A percentile compares a stretch with the other conserved stretches of the same genome.
phyloP scores from a whole-genome alignment of 2,329 filamentous ascomycete species.

The Ciborinia camelliae region DNA sequence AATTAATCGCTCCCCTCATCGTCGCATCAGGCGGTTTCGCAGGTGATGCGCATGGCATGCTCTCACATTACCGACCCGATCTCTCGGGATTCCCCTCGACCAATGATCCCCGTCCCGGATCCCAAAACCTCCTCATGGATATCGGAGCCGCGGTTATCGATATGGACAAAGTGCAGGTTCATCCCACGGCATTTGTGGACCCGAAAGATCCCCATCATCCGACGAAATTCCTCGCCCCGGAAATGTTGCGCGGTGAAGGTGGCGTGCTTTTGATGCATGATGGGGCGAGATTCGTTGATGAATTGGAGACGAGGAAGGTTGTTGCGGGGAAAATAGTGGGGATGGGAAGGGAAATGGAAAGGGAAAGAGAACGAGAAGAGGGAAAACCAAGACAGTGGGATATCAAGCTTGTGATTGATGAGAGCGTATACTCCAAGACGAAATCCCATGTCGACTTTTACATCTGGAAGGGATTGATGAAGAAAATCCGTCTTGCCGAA shows the following conservation, averaged over 20 bases:
- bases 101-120: conserved; percentile 56
- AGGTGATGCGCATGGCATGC: conserved; percentile 55
- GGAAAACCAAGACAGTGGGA: conserved; percentile 52
- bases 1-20: conserved; percentile 52
- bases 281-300: conserved; percentile 58
- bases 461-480: conserved; percentile 57
- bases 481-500: conserved; percentile 52
- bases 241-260: conserved; percentile 60
- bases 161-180: conserved; percentile 56
- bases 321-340: conserved; percentile 53
- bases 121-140: conserved; percentile 45
- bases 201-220: conserved; percentile 43
- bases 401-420: conserved; percentile 56
- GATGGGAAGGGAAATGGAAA: conserved; percentile 28
- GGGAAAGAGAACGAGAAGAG: conserved; percentile 14
- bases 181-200: conserved; percentile 63
- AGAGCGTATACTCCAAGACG: conserved; percentile 51
- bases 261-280: conserved; percentile 52
- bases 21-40: conserved; percentile 62
- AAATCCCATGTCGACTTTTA: conserved; percentile 61
- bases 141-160: conserved; percentile 44
- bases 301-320: conserved; percentile 56
- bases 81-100: conserved; percentile 59
- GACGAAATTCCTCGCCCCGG: conserved; percentile 62
- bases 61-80: conserved; percentile 56